Percentiles rank a stretch among this genome's conserved stretches.
Conservation (phyloP, 305 asterid species). For the Stenogyne calaminthoides region DNA sequence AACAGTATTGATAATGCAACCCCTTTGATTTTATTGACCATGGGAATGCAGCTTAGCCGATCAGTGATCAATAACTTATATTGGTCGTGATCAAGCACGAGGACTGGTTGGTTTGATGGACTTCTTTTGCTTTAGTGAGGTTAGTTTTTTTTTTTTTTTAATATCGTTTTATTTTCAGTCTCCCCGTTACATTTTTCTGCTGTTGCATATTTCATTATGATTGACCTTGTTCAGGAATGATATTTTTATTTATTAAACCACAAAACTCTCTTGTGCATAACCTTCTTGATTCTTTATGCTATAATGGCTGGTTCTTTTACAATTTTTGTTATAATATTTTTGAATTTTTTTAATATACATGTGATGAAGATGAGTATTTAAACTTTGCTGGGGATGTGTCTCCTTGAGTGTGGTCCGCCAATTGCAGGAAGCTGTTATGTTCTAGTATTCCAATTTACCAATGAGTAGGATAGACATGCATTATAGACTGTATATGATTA, state of each 20-base stretch:
- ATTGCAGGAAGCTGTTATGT: not conserved
- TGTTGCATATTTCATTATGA: not conserved
- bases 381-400: not conserved
- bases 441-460: not conserved
- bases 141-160: slow-evolving; percentile 37
- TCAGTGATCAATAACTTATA: slow-evolving; percentile 75
- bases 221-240: not conserved
- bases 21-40: slow-evolving; percentile 9
- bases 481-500: not conserved
- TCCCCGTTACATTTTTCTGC: too few relatives aligned
- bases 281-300: not conserved
- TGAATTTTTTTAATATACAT: not conserved
- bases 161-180: slow-evolving; percentile 2
- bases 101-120: slow-evolving; percentile 94
- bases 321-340: not conserved
- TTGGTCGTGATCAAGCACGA: slow-evolving; percentile 90
- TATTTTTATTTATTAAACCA: not conserved
- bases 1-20: not conserved
- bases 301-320: not conserved
- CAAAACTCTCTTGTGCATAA: not conserved
- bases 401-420: not conserved
- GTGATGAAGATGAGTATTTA: not conserved
- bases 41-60: slow-evolving; percentile 65
- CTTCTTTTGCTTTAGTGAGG: slow-evolving; percentile 99
- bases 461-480: not conserved